Base-by-base conservation (phyloP, 768 basidiomycete species). In the Mycena pura region DNA sequence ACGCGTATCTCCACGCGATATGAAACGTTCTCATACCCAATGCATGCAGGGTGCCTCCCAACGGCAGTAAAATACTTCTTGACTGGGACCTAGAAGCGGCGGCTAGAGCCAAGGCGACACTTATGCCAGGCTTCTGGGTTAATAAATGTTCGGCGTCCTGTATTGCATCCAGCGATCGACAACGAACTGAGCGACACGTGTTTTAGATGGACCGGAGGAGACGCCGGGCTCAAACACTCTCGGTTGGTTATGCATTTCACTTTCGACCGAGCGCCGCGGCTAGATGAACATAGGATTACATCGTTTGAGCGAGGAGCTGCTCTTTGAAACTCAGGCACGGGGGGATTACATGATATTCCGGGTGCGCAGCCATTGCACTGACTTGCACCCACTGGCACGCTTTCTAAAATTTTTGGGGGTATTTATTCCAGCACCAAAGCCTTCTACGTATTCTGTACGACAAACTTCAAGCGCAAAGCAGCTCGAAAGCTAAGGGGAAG, bases 361-460 rank as follows among this genome's bases (percentile, higher is more conserved):
- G 9, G 54, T 57, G 2, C 17, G n/a, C n/a, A n/a, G n/a, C n/a
- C n/a, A n/a, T n/a, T n/a, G 61, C 27, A 7, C 43, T 7, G 11
- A 7, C 5, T 27, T 34, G 6, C 9, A n/a, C n/a, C n/a, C n/a
- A n/a, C n/a, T n/a, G n/a, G n/a, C n/a, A n/a, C n/a, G n/a, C n/a
- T n/a, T n/a, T n/a, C n/a, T n/a, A n/a, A n/a, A n/a, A n/a, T n/a
- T n/a, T n/a, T n/a, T n/a, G n/a, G n/a, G n/a, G n/a, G n/a, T n/a
- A 25, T 48, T 22, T 3, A 2, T 39, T n/a, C 13, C 40, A 63
- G 62, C 62, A 63, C 43, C 38, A 31, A 24, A 56, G 58, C 9
- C 50, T 63, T 14, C 21, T 63, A 6, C 48, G 50, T 8, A 43
- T 63, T 14, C 56, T 63, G 5, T 57, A 63, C 38, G 45, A 63